These are phyloP conservation scores for Colletotrichum kahawae DNA, from an alignment of 2,329 filamentous ascomycete genomes.

Conservation along the genomic window DNA sequence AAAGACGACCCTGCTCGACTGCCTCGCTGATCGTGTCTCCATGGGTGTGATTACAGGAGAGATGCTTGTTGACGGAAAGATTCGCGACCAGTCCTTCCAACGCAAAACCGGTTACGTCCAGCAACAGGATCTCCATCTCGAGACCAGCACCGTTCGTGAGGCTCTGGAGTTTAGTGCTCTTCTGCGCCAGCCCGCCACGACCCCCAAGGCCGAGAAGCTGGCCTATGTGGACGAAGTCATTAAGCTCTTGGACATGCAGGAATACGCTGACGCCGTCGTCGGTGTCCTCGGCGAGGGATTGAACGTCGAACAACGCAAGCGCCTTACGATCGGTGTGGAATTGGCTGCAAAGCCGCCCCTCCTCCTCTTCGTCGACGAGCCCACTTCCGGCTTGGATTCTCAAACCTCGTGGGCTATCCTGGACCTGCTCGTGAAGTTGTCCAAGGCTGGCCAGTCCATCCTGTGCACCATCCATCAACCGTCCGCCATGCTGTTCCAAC, in stretches of 20 bases:
- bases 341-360: conserved; percentile 75
- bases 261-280: conserved; percentile 74
- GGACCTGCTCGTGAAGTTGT: conserved; percentile 70
- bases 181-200: conserved; percentile 67
- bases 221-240: conserved; percentile 34
- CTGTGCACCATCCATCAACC: conserved; percentile 28
- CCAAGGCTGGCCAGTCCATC: conserved; percentile 53
- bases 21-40: conserved; percentile 69
- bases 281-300: conserved; percentile 67
- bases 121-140: conserved; percentile 57
- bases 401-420: conserved; percentile 80
- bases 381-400: conserved; percentile 76
- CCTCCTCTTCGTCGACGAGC: conserved; percentile 78
- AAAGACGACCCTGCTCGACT: conserved; percentile 62
- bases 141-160: conserved; percentile 57
- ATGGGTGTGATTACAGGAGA: conserved; percentile 72
- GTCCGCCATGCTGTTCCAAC: conserved; percentile 24
- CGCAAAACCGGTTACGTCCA: conserved; percentile 73
- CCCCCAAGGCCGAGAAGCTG: conserved; percentile 39
- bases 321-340: conserved; percentile 79
- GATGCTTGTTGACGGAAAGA: conserved; percentile 70
- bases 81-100: conserved; percentile 68
- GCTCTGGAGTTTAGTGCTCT: conserved; percentile 70
- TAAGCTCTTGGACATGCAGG: conserved; percentile 48
- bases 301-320: conserved; percentile 52